phyloP scores from a whole-genome alignment of 2,329 filamentous ascomycete genomes.

The Fusarium austroafricanum region DNA sequence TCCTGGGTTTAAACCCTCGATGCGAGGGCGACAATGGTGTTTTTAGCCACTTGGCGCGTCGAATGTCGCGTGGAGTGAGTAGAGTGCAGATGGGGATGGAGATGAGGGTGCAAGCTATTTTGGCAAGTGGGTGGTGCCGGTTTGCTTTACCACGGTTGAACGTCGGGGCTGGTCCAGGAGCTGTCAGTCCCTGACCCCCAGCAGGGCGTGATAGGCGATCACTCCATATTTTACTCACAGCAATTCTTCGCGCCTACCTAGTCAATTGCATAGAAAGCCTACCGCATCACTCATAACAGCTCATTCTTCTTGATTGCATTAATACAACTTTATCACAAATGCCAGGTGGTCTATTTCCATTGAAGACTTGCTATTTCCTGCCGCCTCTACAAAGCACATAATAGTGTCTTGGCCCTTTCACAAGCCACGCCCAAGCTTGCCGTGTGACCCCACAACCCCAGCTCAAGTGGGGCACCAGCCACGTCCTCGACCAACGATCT shows the following conservation, averaged over 20 bases:
- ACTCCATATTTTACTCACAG: no score
- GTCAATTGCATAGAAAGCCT: no score
- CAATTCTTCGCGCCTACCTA: not conserved
- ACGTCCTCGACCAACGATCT: conserved; percentile 26
- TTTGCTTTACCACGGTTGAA: conserved; percentile 38
- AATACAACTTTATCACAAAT: not conserved
- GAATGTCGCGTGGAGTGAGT: conserved; percentile 43
- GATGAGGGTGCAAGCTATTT: conserved; percentile 44
- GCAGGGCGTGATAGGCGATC: no score
- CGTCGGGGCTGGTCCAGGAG: conserved; percentile 22
- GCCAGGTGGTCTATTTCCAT: not conserved
- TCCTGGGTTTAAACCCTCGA: conserved; percentile 42
- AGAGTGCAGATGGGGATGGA: conserved; percentile 17
- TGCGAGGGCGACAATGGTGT: conserved; percentile 46
- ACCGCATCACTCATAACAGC: no score
- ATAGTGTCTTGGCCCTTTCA: not conserved
- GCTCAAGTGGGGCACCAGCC: conserved; percentile 32
- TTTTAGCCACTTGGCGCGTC: conserved; percentile 48
- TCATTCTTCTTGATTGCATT: no score
- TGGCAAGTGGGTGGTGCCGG: conserved; percentile 41
- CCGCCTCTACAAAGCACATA: no score
- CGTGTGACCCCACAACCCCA: conserved; percentile 19
- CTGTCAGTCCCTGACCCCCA: no score
- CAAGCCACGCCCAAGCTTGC: conserved; percentile 27
- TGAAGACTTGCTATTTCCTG: not conserved